Conservation (phyloP, 192 early-diverging fungal species). For the Mortierella alpina region DNA sequence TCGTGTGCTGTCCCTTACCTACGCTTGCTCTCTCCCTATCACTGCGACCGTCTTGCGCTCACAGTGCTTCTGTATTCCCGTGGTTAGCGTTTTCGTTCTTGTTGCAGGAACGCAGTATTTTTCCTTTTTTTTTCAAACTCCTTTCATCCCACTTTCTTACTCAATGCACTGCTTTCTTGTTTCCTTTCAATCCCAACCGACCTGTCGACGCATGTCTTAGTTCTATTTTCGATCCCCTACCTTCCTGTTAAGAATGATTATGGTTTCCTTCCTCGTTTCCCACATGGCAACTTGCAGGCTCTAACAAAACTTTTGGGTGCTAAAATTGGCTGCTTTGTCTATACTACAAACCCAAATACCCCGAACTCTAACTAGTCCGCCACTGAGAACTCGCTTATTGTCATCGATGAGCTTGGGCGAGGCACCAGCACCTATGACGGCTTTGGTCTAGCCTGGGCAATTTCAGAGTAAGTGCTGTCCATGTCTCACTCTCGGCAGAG, state of each 20-base stretch:
- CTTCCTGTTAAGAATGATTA: not conserved
- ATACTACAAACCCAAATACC: no score
- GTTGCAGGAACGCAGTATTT: not conserved
- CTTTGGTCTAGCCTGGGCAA: conserved; percentile 97
- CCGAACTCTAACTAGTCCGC: conserved; percentile 64
- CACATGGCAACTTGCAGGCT: not conserved
- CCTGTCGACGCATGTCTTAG: no score
- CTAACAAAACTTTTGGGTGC: not conserved
- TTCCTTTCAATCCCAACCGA: not conserved
- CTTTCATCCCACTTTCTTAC: not conserved
- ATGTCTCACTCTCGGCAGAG: not conserved
- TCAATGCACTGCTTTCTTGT: not conserved
- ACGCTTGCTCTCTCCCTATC: not conserved
- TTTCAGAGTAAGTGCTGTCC: conserved; percentile 80
- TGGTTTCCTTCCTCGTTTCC: not conserved
- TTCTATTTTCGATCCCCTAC: not conserved
- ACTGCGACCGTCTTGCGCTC: not conserved
- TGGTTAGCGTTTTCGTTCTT: no score
- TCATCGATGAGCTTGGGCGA: conserved; percentile 95
- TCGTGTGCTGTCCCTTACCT: not conserved
- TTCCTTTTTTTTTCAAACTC: conserved; percentile 6
- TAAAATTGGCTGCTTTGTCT: no score
- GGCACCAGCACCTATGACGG: conserved; percentile 99
- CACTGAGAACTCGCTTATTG: conserved; percentile 85
- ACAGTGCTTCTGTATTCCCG: not conserved